phyloP scores from a whole-genome alignment of 139 green algal genomes.

The Chlorella sp. region DNA sequence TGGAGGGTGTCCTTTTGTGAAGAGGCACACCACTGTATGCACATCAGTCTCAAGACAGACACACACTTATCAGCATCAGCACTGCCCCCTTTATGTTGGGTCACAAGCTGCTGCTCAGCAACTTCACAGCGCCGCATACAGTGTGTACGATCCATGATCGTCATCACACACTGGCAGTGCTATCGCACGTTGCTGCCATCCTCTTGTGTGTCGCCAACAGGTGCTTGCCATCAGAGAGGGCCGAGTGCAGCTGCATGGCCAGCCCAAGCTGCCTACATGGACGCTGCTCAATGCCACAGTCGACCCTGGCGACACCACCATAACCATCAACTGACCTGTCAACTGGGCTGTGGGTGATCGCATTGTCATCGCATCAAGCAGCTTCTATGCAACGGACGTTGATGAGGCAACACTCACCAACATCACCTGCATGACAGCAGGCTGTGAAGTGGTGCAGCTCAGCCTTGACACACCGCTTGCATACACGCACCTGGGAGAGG shows the following conservation, averaged over 20 bases:
- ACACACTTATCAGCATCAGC: too few relatives aligned
- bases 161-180: too few relatives aligned
- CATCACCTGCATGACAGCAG: neutral
- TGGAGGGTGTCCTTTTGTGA: too few relatives aligned
- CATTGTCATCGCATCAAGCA: constrained; percentile 52
- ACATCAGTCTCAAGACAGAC: too few relatives aligned
- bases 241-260: constrained; percentile 42
- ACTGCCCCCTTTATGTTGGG: too few relatives aligned
- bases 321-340: constrained; percentile 29
- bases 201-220: too few relatives aligned
- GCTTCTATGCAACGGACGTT: constrained; percentile 30
- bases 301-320: constrained; percentile 18
- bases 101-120: too few relatives aligned
- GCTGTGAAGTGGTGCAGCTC: constrained; percentile 2
- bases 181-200: too few relatives aligned
- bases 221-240: constrained; percentile 50
- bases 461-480: constrained; percentile 22
- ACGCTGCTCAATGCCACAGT: constrained; percentile 38
- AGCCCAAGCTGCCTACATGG: constrained; percentile 48
- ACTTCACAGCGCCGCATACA: too few relatives aligned
- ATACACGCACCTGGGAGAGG: constrained; percentile 44
- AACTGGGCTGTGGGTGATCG: constrained; percentile 38
- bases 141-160: too few relatives aligned
- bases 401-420: constrained; percentile 32
- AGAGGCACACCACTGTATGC: too few relatives aligned